These are phyloP conservation scores for Lasiodiplodia theobromae DNA, from an alignment of 2,329 filamentous ascomycete genomes.

Conservation along the genomic window DNA sequence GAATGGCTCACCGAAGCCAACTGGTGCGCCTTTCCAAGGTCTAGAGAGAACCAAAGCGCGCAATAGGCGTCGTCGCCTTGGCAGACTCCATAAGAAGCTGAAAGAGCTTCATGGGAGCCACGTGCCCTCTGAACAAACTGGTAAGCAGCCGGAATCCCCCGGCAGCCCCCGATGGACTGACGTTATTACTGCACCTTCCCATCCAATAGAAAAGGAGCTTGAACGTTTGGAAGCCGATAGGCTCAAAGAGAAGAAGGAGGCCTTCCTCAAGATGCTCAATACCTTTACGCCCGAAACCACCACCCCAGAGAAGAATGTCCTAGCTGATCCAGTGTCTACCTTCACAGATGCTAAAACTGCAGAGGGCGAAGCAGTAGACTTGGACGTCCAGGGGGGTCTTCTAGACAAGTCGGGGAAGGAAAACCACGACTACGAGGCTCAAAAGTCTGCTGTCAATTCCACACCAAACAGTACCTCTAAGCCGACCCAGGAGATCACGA, in stretches of 20 bases:
- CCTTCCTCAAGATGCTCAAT: background rate
- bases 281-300: background rate
- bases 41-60: constrained; percentile 59
- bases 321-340: background rate
- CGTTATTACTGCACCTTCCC: background rate
- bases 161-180: background rate
- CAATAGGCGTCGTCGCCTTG: constrained; percentile 14
- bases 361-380: background rate
- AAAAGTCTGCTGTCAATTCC: background rate
- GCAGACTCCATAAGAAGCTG: background rate
- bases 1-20: background rate
- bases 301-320: background rate
- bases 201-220: background rate
- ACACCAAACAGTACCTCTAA: background rate
- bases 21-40: constrained; percentile 55
- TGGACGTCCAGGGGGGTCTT: background rate
- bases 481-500: background rate
- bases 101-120: background rate
- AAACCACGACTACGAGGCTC: background rate
- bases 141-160: background rate
- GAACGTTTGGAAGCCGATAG: background rate
- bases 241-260: background rate
- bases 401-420: background rate
- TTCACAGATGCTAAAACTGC: background rate
- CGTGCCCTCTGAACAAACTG: background rate